A percentile compares a stretch with the other conserved stretches of the same genome.
phyloP scores from a whole-genome alignment of 345 rosid species.

The Populus davidiana region DNA sequence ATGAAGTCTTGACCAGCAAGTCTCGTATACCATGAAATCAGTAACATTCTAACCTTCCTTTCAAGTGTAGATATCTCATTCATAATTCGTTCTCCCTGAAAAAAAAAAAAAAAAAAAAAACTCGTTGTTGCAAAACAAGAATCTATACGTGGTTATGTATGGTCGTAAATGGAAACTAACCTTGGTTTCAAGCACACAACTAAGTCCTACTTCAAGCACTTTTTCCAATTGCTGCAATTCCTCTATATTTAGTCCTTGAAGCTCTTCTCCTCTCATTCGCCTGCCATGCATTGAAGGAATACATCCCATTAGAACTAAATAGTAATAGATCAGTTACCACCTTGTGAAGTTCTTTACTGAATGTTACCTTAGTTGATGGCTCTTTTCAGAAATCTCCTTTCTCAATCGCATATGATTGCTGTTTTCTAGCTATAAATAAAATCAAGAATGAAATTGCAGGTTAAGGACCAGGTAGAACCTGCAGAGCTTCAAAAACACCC shows the following conservation, averaged over 20 bases:
- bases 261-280: slow-evolving; percentile 31
- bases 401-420: slow-evolving; percentile 38
- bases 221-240: slow-evolving; percentile 26
- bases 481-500: not conserved
- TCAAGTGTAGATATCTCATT: slow-evolving; percentile 50
- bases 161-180: not conserved
- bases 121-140: not conserved
- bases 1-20: not conserved
- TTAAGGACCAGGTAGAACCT: not conserved
- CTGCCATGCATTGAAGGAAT: not conserved
- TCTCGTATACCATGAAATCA: not conserved
- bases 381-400: slow-evolving; percentile 56
- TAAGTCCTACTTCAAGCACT: slow-evolving; percentile 18
- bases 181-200: slow-evolving; percentile 16
- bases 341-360: not conserved
- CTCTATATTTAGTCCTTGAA: slow-evolving; percentile 19
- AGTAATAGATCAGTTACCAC: not conserved
- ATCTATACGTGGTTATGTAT: not conserved
- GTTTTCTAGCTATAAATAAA: slow-evolving; percentile 41
- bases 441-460: not conserved
- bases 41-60: slow-evolving; percentile 39
- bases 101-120: not conserved
- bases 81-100: slow-evolving; percentile 41
- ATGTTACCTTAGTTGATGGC: slow-evolving; percentile 45
- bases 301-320: not conserved